Base-by-base conservation (phyloP, 2,329 filamentous ascomycete genomes). In the Trichocomaceae sp. region DNA sequence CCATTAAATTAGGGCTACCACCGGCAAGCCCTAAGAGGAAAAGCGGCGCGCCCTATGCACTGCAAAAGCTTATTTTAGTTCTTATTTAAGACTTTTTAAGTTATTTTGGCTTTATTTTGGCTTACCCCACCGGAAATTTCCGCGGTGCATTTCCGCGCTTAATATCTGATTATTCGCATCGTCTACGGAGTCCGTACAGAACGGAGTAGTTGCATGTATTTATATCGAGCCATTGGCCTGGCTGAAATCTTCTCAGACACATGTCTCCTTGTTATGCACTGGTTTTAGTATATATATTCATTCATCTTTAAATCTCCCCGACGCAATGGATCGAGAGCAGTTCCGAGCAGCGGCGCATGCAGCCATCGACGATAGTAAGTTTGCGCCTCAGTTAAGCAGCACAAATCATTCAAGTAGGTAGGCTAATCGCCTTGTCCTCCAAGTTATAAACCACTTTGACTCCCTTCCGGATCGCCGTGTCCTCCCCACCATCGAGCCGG, bases 391-490 rank as follows among this genome's bases (percentile, higher is more conserved):
- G 47, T 41, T 37, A 45, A 15, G n/a, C 50, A 48, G 31, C 39
- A 45, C 13, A 37, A n/a, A 37, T 15, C 8, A 41, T 41, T 22
- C n/a, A 8, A 17, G 8, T 17, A n/a, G 5, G 8, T 17, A n/a
- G 5, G 26, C 22, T 52, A 8, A 47, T 26, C 6, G 20, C 12
- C 33, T 19, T 22, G 39, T 20, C n/a, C 8, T 5, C 17, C 26
- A 5, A 93, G 89, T 96, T 66, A 83, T 89, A 65, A 78, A 83
- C 52, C 96, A 96, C 76, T 92, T 93, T 67, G 84, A 91, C 59
- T 87, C 78, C 20, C 79, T 96, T 53, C 77, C 82, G 49, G 76
- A 82, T 2, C 83, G 83, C 17, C 83, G 82, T 46, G 90, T 96
- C 37, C 76, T 95, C 8, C 86, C 91, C 12, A 81, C 81, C 52